These are phyloP conservation scores for Anethum foeniculum DNA, from an alignment of 140 eudicot genomes.

Conservation along the genomic window DNA sequence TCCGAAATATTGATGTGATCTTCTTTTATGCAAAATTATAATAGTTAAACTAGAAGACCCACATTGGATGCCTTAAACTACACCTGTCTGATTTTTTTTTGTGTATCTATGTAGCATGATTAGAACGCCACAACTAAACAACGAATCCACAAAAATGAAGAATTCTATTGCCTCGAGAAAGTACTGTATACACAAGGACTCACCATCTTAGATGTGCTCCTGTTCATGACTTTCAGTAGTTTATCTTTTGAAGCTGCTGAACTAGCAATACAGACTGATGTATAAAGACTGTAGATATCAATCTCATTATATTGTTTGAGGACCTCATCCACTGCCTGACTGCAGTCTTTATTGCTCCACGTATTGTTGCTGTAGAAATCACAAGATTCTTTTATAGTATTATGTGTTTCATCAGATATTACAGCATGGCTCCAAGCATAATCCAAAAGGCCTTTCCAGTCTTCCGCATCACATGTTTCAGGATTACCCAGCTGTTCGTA, in stretches of 20 bases:
- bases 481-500: conserved; percentile 75
- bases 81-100: neutral
- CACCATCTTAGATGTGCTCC: conserved; percentile 63
- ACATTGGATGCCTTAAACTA: neutral
- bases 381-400: conserved; percentile 57
- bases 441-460: conserved; percentile 87
- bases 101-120: neutral
- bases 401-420: conserved; percentile 88
- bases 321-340: conserved; percentile 58
- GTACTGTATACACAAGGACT: neutral
- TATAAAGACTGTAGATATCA: conserved; percentile 82
- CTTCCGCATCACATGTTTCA: conserved; percentile 85
- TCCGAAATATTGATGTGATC: neutral
- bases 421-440: conserved; percentile 99
- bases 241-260: conserved; percentile 40
- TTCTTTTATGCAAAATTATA: neutral
- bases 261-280: conserved; percentile 62
- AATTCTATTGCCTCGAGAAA: neutral
- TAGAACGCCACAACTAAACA: neutral
- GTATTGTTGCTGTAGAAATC: conserved; percentile 67
- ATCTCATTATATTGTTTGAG: conserved; percentile 69
- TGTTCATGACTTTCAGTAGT: conserved; percentile 37
- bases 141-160: neutral
- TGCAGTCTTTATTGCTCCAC: conserved; percentile 59
- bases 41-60: neutral